Evolutionary conservation across 345 rosid species (phyloP).

Genomic region (Dipteronia dyeriana): DNA sequence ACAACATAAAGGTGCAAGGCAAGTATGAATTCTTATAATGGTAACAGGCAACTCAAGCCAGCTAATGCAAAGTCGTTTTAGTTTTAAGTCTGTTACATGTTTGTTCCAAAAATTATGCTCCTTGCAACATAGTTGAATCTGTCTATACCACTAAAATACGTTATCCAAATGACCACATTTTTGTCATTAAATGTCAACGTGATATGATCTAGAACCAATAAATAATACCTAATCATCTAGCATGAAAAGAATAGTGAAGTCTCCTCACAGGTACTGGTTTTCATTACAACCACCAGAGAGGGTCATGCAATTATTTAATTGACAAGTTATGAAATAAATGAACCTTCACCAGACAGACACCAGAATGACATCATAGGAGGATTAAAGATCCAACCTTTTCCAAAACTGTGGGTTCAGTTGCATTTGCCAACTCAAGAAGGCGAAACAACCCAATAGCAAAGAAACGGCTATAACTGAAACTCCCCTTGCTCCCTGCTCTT

Average conservation of each 20-base stretch:
- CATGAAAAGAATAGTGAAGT: background rate
- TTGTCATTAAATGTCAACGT: no score
- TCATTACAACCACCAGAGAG: background rate
- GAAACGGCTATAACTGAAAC: constrained; percentile 96
- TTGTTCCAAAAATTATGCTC: constrained; percentile 1
- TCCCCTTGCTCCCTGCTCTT: constrained; percentile 70
- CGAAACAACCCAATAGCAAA: constrained; percentile 96
- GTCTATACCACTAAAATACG: background rate
- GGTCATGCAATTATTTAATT: constrained; percentile 1
- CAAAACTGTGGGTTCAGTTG: constrained; percentile 80
- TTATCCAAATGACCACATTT: no score
- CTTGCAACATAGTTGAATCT: background rate
- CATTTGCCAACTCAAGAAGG: constrained; percentile 87
- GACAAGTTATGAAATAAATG: background rate
- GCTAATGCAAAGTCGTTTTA: background rate
- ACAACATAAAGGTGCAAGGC: background rate
- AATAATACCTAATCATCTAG: background rate
- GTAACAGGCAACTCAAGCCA: background rate
- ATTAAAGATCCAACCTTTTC: constrained; percentile 65
- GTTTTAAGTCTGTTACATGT: background rate
- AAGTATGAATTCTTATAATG: background rate
- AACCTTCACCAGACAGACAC: background rate
- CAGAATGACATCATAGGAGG: background rate
- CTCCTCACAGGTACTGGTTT: background rate
- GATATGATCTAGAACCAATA: no score